A percentile compares a stretch with the other conserved stretches of the same genome.
Evolutionary conservation across 208 protist species (phyloP).

Genomic region (Wallacemonas sp.): DNA sequence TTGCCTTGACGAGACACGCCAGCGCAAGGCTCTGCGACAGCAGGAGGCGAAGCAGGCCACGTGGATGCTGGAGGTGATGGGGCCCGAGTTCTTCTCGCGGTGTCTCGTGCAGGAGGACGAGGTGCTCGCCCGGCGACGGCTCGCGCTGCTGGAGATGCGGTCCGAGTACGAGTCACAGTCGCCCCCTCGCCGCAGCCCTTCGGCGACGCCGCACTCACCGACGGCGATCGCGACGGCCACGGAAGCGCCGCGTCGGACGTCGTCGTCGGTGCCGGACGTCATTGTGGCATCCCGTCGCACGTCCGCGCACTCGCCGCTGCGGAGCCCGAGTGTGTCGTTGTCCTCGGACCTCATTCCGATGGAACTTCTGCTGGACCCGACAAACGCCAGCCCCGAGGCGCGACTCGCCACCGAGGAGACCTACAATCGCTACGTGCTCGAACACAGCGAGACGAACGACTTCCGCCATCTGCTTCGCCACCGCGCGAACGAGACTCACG

Average conservation of each 20-base stretch:
- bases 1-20: slow-evolving; percentile 2
- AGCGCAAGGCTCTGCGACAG: background rate
- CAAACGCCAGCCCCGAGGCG: background rate
- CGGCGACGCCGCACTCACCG: background rate
- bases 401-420: slow-evolving; percentile 9
- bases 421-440: slow-evolving; percentile 7
- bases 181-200: slow-evolving; percentile 5
- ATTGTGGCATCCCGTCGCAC: background rate
- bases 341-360: background rate
- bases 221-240: background rate
- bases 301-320: background rate
- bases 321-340: background rate
- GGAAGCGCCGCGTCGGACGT: background rate
- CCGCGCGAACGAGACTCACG: slow-evolving; percentile 30
- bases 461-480: slow-evolving; percentile 26
- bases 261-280: background rate
- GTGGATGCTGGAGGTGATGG: slow-evolving; percentile 19
- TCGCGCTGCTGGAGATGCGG: slow-evolving; percentile 1
- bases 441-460: slow-evolving; percentile 23
- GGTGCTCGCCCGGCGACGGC: background rate
- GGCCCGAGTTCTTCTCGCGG: slow-evolving; percentile 19
- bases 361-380: background rate
- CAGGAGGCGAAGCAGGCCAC: background rate
- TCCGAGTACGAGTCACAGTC: slow-evolving; percentile 10
- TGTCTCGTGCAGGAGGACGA: slow-evolving; percentile 5